Conservation (phyloP, 805 yeast species). For the Starmerella stigmatis region DNA sequence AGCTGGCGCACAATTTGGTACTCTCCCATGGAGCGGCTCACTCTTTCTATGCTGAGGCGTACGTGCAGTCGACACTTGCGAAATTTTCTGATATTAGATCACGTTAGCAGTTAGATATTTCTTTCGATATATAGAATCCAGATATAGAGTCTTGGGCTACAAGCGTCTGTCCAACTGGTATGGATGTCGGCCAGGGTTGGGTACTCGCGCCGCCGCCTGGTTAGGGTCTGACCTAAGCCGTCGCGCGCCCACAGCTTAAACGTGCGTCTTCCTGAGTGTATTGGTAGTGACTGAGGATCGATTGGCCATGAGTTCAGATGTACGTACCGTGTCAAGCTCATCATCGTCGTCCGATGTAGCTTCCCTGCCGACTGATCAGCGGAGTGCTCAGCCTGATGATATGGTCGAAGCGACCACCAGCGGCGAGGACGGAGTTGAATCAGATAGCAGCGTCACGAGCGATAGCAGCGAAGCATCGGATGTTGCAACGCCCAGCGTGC, state of each 20-base stretch:
- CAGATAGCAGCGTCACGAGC: slow-evolving; percentile 1
- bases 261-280: no score
- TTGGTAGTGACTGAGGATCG: no score
- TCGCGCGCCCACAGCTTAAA: background rate
- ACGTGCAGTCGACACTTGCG: slow-evolving; percentile 19
- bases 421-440: background rate
- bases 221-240: slow-evolving; percentile 1
- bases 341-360: background rate
- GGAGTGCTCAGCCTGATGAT: background rate
- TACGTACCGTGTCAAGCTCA: no score
- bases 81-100: background rate
- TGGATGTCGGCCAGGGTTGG: background rate
- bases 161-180: background rate
- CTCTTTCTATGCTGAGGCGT: slow-evolving; percentile 31
- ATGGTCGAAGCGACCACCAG: background rate
- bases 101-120: no score
- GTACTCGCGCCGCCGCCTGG: slow-evolving; percentile 1
- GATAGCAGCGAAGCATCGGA: background rate
- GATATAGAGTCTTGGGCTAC: no score
- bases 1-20: slow-evolving; percentile 34
- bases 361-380: background rate
- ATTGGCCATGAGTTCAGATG: background rate
- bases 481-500: background rate
- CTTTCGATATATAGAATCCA: no score
- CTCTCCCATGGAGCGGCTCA: slow-evolving; percentile 32